Percentiles rank a stretch among this genome's conserved stretches.
Evolutionary conservation across 306 rosid species (phyloP).

Genomic region (Phaseolus lunatus): DNA sequence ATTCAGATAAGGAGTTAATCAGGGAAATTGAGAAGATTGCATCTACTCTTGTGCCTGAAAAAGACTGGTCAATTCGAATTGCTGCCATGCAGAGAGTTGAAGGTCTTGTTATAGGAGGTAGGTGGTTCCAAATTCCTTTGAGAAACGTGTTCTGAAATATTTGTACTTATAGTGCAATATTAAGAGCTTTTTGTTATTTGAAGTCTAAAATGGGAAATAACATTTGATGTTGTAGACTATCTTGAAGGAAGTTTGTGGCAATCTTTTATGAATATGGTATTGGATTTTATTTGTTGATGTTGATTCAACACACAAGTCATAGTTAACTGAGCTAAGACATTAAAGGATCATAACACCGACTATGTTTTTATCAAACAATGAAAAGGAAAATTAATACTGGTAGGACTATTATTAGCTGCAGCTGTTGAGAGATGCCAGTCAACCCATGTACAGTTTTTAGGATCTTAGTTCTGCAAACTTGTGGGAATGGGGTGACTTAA

Average conservation of each 20-base stretch:
- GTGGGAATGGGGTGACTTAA: not conserved
- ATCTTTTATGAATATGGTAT: conserved; percentile 36
- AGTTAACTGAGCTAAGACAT: conserved; percentile 18
- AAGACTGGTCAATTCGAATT: conserved; percentile 97
- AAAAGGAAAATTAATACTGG: conserved; percentile 21
- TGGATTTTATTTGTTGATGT: conserved; percentile 27
- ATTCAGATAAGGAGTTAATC: conserved; percentile 92
- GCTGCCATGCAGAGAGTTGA: conserved; percentile 96
- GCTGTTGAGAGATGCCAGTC: conserved; percentile 7
- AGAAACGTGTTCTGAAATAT: conserved; percentile 32
- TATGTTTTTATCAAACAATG: conserved; percentile 26
- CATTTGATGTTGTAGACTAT: conserved; percentile 30
- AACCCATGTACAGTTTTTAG: conserved; percentile 4
- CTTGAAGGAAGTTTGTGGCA: conserved; percentile 15
- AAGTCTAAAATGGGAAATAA: conserved; percentile 15
- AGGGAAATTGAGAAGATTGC: conserved; percentile 97
- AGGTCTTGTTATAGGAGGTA: conserved; percentile 95
- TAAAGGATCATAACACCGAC: not conserved
- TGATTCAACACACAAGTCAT: conserved; percentile 19
- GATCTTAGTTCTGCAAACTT: conserved; percentile 28
- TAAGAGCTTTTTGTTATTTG: conserved; percentile 23
- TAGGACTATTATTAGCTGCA: conserved; percentile 8
- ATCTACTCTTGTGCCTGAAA: conserved; percentile 93
- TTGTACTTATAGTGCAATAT: conserved; percentile 20
- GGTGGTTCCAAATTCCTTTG: conserved; percentile 43